phyloP scores from a whole-genome alignment of 2,329 filamentous ascomycete genomes.

The Fusarium solani-melongenae region DNA sequence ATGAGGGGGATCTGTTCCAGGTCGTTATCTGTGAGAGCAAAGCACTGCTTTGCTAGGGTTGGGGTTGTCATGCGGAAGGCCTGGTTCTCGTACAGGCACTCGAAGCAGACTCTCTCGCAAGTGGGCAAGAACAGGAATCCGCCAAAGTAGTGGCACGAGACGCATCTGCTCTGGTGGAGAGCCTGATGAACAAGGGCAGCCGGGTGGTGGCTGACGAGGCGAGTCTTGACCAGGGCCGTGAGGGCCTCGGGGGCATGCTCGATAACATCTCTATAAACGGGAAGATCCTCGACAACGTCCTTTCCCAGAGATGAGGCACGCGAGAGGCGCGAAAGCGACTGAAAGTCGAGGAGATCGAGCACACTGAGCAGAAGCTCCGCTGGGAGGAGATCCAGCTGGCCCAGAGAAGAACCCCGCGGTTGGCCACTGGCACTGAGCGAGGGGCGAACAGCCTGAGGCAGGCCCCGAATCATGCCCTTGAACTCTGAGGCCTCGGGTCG shows the following conservation, averaged over 20 bases:
- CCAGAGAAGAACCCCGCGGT: constrained; percentile 35
- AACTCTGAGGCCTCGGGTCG: constrained; percentile 32
- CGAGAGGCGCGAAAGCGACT: constrained; percentile 45
- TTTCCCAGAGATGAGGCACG: constrained; percentile 40
- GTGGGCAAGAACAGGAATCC: constrained; percentile 47
- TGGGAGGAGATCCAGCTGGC: constrained; percentile 43
- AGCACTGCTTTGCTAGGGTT: constrained; percentile 36
- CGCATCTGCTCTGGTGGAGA: constrained; percentile 41
- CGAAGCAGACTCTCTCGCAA: constrained; percentile 46
- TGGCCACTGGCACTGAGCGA: constrained; percentile 11
- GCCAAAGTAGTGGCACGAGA: constrained; percentile 44
- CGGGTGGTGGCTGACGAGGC: constrained; percentile 36
- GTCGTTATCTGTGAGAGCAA: constrained; percentile 36
- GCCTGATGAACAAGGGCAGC: constrained; percentile 33
- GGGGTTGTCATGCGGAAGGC: constrained; percentile 41
- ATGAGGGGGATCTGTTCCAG: constrained; percentile 34
- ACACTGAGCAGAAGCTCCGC: constrained; percentile 40
- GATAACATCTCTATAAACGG: constrained; percentile 54
- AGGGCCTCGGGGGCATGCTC: constrained; percentile 52
- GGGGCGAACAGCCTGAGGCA: constrained; percentile 1
- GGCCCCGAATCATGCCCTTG: constrained; percentile 31
- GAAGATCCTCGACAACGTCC: constrained; percentile 41
- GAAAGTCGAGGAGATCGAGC: constrained; percentile 43
- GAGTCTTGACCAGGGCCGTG: constrained; percentile 38
- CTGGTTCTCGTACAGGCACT: constrained; percentile 44